Evolutionary conservation across 2,329 filamentous ascomycete species (phyloP).

Genomic region (Cladosporium sp.): DNA sequence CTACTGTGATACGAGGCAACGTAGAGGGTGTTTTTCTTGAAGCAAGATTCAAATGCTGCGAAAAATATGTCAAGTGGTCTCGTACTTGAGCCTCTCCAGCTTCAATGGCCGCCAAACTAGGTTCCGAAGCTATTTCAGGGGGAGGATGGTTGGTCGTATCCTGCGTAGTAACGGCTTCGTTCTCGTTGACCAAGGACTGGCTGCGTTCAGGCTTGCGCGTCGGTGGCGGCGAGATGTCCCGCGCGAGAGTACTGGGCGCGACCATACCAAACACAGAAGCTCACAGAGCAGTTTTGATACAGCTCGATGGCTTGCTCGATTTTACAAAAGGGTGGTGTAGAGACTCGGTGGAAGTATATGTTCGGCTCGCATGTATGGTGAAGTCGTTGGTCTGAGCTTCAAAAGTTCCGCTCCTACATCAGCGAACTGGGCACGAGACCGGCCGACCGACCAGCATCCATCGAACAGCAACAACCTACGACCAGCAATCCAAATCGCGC

Average conservation of each 20-base stretch:
- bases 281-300: too few species aligned
- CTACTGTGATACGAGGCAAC: conserved; percentile 37
- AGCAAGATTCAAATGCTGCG: conserved; percentile 35
- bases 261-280: conserved; percentile 1
- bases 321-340: not conserved
- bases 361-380: not conserved
- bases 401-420: not conserved
- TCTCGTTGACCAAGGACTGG: not conserved
- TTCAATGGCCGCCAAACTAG: conserved; percentile 45
- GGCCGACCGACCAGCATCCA: not conserved
- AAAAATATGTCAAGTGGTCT: conserved; percentile 48
- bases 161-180: not conserved
- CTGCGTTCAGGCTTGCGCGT: conserved; percentile 17
- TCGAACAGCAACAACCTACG: conserved; percentile 9
- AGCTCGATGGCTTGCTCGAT: not conserved
- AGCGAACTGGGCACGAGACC: conserved; percentile 4
- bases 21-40: conserved; percentile 16
- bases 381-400: not conserved
- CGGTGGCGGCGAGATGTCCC: conserved; percentile 30
- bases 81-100: conserved; percentile 46
- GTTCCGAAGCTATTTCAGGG: not conserved
- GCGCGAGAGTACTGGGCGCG: conserved; percentile 17
- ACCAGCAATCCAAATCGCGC: not conserved
- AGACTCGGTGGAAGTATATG: not conserved
- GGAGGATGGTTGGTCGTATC: too few species aligned